A percentile compares a stretch with the other conserved stretches of the same genome.
These are phyloP conservation scores for Phaeosphaeriaceae sp. DNA, from an alignment of 2,329 filamentous ascomycete genomes.

Conservation along the genomic window DNA sequence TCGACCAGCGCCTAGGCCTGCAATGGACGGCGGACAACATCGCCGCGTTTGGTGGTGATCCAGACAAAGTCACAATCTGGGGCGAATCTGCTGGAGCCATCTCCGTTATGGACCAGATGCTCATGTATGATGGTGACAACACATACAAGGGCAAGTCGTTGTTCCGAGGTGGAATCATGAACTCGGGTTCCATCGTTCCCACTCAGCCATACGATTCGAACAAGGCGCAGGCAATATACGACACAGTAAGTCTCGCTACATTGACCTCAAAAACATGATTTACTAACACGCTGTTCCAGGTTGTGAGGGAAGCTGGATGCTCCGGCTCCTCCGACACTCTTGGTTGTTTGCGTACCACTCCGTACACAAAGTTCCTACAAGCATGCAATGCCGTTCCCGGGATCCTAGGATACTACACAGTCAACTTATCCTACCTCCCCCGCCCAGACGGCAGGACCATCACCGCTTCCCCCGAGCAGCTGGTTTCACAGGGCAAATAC, in stretches of 20 bases:
- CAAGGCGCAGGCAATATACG: slow-evolving; percentile 67
- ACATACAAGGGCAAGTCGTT: slow-evolving; percentile 77
- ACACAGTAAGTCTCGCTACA: slow-evolving; percentile 50
- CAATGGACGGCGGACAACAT: slow-evolving; percentile 83
- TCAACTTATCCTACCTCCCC: slow-evolving; percentile 76
- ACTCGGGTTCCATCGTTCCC: slow-evolving; percentile 48
- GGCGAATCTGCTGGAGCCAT: slow-evolving; percentile 68
- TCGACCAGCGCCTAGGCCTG: slow-evolving; percentile 75
- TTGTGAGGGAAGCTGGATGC: slow-evolving; percentile 57
- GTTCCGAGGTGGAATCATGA: slow-evolving; percentile 81
- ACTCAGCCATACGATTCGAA: slow-evolving; percentile 65
- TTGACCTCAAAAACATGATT: slow-evolving; percentile 60
- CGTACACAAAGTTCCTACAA: slow-evolving; percentile 60
- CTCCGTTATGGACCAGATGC: slow-evolving; percentile 78
- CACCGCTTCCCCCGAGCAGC: slow-evolving; percentile 67
- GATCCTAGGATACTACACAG: slow-evolving; percentile 69
- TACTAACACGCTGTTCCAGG: slow-evolving; percentile 46
- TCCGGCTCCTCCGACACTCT: slow-evolving; percentile 51
- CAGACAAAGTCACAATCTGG: slow-evolving; percentile 80
- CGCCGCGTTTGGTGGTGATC: slow-evolving; percentile 77
- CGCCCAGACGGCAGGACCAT: slow-evolving; percentile 73
- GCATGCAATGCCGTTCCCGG: slow-evolving; percentile 75
- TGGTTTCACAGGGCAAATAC: slow-evolving; percentile 62
- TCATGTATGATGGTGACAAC: slow-evolving; percentile 74
- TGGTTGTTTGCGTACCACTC: slow-evolving; percentile 55